Evolutionary conservation across 805 yeast genomes (phyloP).

Genomic region (Suhomyces sp.): DNA sequence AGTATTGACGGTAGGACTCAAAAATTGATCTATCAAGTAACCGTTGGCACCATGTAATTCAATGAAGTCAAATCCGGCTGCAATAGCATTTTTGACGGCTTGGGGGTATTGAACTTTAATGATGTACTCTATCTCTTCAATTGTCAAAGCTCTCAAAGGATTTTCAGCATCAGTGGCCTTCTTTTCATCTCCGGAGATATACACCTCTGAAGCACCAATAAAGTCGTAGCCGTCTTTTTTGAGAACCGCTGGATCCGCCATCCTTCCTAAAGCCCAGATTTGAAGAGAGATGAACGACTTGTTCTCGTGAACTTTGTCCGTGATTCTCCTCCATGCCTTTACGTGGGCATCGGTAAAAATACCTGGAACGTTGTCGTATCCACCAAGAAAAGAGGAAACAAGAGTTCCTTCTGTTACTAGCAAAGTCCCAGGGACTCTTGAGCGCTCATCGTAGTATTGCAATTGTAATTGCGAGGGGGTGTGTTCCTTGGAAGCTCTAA

Average conservation of each 20-base stretch:
- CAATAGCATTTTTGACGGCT: conserved; percentile 24
- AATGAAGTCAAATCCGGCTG: conserved; percentile 42
- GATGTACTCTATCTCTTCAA: conserved; percentile 20
- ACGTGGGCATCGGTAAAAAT: conserved; percentile 25
- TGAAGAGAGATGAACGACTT: conserved; percentile 12
- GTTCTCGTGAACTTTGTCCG: conserved; percentile 15
- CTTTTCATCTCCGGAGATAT: conserved; percentile 24
- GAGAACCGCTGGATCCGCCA: conserved; percentile 26
- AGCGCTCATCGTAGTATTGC: conserved; percentile 58
- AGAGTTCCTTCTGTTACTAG: conserved; percentile 44
- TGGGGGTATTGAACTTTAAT: conserved; percentile 19
- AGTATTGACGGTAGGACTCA: conserved; percentile 32
- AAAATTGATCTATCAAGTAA: conserved; percentile 39
- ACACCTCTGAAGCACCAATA: conserved; percentile 17
- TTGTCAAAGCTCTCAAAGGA: conserved; percentile 18
- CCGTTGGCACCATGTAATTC: conserved; percentile 46
- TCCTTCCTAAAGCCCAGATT: conserved; percentile 20
- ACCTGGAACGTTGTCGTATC: conserved; percentile 11
- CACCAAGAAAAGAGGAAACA: conserved; percentile 34
- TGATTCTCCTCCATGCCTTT: conserved; percentile 23
- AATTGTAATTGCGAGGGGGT: conserved; percentile 47
- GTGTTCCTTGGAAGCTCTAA: conserved; percentile 36
- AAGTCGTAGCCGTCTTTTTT: conserved; percentile 21
- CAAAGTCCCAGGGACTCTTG: conserved; percentile 56
- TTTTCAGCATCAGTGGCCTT: conserved; percentile 28